These are phyloP conservation scores for Mollisia scopiformis DNA, from an alignment of 2,329 filamentous ascomycete species.

Conservation along the genomic window DNA sequence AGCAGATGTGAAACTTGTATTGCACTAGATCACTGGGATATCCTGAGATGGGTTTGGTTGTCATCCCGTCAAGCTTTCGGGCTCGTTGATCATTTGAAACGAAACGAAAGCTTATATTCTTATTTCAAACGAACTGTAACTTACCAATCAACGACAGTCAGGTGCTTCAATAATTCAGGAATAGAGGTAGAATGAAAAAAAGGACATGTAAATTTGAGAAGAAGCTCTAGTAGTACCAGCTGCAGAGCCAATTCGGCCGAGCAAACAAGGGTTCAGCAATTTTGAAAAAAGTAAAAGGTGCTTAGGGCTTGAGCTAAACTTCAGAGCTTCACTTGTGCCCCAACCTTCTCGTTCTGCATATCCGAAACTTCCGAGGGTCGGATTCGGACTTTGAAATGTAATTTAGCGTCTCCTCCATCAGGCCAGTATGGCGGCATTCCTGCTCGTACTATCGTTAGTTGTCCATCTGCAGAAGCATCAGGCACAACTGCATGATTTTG, in stretches of 20 bases:
- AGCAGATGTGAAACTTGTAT: background rate
- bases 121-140: no score
- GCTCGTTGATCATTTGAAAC: background rate
- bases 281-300: background rate
- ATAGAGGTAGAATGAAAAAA: no score
- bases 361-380: background rate
- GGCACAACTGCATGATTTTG: no score
- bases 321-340: background rate
- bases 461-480: no score
- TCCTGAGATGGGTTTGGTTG: background rate
- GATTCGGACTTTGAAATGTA: background rate
- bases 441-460: no score
- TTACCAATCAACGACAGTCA: no score
- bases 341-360: background rate
- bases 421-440: no score
- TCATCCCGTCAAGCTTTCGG: background rate
- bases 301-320: background rate
- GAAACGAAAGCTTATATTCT: background rate
- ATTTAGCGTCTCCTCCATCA: background rate
- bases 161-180: no score
- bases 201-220: no score
- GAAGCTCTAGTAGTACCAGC: no score
- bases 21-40: background rate
- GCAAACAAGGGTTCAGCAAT: background rate
- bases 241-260: background rate